Conservation (phyloP, 208 protist species). For the Trypanosomatidae sp. region DNA sequence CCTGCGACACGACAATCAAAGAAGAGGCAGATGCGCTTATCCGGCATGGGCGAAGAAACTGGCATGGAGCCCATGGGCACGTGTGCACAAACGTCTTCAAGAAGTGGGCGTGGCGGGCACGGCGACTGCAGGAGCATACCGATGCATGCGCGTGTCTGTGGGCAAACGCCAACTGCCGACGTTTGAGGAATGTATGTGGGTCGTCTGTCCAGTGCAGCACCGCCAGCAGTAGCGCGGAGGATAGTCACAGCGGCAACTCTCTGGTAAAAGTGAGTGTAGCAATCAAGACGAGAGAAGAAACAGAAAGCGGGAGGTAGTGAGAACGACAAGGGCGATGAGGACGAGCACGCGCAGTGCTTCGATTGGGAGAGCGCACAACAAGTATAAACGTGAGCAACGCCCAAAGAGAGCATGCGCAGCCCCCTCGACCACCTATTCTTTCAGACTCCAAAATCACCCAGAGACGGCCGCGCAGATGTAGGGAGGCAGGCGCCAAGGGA, state of each 20-base stretch:
- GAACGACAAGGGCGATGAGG: background rate
- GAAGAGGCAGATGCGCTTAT: constrained; percentile 1
- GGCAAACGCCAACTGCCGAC: background rate
- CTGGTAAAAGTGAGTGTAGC: background rate
- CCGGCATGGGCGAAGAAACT: background rate
- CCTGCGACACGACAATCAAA: constrained; percentile 11
- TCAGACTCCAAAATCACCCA: background rate
- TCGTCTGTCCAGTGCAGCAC: background rate
- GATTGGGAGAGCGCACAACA: background rate
- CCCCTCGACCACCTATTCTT: background rate
- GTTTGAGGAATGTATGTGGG: background rate
- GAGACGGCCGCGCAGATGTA: background rate
- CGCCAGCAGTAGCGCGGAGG: background rate
- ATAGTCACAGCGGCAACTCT: background rate
- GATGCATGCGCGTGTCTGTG: background rate
- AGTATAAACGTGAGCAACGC: background rate
- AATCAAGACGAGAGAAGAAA: background rate
- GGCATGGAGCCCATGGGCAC: background rate
- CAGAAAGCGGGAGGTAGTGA: background rate
- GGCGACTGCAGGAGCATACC: background rate
- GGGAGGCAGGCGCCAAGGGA: background rate
- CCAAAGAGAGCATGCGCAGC: background rate
- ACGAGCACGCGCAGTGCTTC: background rate
- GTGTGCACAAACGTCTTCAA: background rate
- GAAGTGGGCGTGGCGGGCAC: background rate